Evolutionary conservation across 2,329 filamentous ascomycete genomes (phyloP).

Genomic region (Fusarium oxysporum): DNA sequence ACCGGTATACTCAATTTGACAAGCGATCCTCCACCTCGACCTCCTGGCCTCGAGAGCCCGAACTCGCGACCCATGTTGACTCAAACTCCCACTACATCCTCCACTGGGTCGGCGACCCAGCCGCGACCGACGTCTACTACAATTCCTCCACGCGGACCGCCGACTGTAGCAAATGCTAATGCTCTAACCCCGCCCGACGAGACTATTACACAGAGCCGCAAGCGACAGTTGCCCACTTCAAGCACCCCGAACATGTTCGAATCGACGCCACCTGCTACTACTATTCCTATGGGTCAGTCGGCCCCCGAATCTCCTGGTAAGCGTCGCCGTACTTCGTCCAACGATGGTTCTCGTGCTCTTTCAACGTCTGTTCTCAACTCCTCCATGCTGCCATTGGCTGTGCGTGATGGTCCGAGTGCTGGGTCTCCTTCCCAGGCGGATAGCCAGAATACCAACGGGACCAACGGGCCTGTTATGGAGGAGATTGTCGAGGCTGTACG

Average conservation of each 20-base stretch:
- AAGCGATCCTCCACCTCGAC: constrained; percentile 47
- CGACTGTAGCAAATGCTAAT: constrained; percentile 53
- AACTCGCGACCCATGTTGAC: constrained; percentile 44
- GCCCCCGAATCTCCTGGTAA: constrained; percentile 50
- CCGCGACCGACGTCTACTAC: constrained; percentile 48
- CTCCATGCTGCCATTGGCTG: constrained; percentile 42
- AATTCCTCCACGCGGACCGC: constrained; percentile 53
- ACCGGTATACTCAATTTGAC: constrained; percentile 60
- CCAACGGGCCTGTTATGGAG: constrained; percentile 48
- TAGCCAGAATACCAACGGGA: constrained; percentile 28
- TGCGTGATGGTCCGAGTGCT: constrained; percentile 33
- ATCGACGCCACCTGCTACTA: constrained; percentile 36
- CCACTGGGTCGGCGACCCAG: constrained; percentile 37
- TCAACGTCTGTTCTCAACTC: constrained; percentile 44
- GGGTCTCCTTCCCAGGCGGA: constrained; percentile 39
- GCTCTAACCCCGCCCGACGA: constrained; percentile 69
- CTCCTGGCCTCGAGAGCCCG: constrained; percentile 42
- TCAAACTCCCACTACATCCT: constrained; percentile 46
- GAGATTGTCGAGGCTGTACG: constrained; percentile 57
- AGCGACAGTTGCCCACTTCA: constrained; percentile 52
- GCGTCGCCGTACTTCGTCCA: constrained; percentile 49
- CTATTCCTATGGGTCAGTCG: constrained; percentile 39
- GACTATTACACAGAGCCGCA: constrained; percentile 56
- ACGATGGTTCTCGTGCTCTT: constrained; percentile 43
- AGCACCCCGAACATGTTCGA: constrained; percentile 36